Evolutionary conservation across 176 grass and related monocot genomes (phyloP).

Genomic region (Puya raimondii): DNA sequence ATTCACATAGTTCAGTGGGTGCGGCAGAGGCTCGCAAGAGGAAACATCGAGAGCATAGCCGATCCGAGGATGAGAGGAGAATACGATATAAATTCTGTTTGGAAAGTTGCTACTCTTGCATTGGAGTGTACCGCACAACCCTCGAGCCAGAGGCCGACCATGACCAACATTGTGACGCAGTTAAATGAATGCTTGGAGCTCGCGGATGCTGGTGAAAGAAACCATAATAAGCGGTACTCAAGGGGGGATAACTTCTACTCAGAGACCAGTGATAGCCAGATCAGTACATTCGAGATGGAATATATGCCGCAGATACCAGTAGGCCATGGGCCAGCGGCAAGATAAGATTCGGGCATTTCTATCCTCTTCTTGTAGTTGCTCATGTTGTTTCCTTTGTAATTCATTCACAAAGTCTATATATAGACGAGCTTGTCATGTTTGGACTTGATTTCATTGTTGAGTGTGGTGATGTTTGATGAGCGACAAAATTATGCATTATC

Average conservation of each 20-base stretch:
- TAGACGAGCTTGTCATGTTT: no score
- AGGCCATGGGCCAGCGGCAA: background rate
- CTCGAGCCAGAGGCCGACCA: background rate
- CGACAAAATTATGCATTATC: no score
- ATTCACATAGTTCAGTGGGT: constrained; percentile 2
- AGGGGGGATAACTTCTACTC: background rate
- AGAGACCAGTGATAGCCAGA: background rate
- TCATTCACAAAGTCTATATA: no score
- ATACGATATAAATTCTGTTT: background rate
- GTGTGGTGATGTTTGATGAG: no score
- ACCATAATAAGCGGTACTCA: background rate
- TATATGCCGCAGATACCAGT: background rate
- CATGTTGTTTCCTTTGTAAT: background rate
- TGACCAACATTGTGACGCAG: background rate
- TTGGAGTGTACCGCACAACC: background rate
- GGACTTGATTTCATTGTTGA: no score
- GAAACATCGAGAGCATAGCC: background rate
- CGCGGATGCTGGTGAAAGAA: background rate
- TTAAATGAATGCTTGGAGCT: background rate
- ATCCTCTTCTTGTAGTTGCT: background rate
- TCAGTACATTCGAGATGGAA: background rate
- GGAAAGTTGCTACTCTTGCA: background rate
- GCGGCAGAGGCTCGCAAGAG: background rate
- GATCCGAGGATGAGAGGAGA: background rate
- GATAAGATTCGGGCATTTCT: background rate